Evolutionary conservation across 257 asterid species (phyloP).

Genomic region (Gynochthodes officinalis): DNA sequence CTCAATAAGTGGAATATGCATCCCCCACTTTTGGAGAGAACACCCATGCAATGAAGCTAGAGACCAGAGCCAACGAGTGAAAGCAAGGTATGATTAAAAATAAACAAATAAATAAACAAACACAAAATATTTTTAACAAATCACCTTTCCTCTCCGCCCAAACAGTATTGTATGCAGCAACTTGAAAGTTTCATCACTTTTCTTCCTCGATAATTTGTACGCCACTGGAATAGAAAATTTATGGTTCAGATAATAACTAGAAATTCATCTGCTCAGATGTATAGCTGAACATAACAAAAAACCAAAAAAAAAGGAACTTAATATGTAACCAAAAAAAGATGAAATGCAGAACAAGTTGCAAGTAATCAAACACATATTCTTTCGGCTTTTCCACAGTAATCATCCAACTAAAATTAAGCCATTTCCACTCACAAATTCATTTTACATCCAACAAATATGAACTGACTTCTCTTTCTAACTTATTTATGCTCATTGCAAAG

Average conservation of each 20-base stretch:
- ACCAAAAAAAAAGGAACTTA: not conserved
- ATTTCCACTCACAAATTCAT: not conserved
- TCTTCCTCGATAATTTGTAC: constrained; percentile 71
- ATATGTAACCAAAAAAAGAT: too few relatives aligned
- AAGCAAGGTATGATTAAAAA: not conserved
- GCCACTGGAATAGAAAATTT: constrained; percentile 58
- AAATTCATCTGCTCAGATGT: constrained; percentile 17
- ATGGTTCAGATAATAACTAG: constrained; percentile 13
- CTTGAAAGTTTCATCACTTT: constrained; percentile 74
- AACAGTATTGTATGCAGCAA: constrained; percentile 70
- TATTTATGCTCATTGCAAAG: not conserved
- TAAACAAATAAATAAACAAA: constrained; percentile 10
- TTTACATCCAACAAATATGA: not conserved
- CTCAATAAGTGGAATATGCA: not conserved
- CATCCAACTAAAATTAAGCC: not conserved
- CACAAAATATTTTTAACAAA: not conserved
- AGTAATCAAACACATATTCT: not conserved
- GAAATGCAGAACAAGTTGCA: not conserved
- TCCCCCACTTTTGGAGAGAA: not conserved
- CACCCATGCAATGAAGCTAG: constrained; percentile 7
- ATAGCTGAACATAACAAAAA: not conserved
- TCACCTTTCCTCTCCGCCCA: constrained; percentile 96
- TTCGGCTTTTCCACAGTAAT: not conserved
- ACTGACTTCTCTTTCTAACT: not conserved
- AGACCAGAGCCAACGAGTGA: not conserved